phyloP scores from a whole-genome alignment of 108 stramenopile genomes.

The Nitzschia sp. region DNA sequence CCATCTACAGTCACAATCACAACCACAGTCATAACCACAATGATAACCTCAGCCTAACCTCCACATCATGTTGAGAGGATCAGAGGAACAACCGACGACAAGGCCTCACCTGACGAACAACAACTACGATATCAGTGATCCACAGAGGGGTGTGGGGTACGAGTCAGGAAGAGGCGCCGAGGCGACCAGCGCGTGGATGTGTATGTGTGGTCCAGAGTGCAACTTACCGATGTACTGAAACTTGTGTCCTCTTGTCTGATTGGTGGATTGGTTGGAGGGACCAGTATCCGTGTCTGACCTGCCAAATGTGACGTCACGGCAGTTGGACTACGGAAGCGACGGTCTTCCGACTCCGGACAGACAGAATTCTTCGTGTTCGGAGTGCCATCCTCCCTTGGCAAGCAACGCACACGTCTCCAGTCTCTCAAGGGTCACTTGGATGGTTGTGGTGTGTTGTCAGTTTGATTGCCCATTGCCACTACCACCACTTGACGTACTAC shows the following conservation, averaged over 20 bases:
- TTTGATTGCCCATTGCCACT: no score
- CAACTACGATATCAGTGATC: neutral
- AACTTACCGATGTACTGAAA: conserved; percentile 27
- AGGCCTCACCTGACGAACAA: conserved; percentile 19
- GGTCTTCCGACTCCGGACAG: conserved; percentile 1
- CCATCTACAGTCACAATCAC: no score
- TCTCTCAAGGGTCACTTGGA: no score
- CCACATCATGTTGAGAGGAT: no score
- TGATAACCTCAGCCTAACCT: no score
- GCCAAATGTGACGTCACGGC: neutral
- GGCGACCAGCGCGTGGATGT: neutral
- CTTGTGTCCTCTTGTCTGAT: conserved; percentile 5
- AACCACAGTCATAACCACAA: no score
- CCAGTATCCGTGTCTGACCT: conserved; percentile 5
- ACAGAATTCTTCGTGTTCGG: neutral
- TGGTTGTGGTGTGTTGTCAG: no score
- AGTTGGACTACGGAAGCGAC: no score
- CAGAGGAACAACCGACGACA: no score
- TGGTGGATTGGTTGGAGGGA: conserved; percentile 1
- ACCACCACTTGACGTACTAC: no score
- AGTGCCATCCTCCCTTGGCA: neutral
- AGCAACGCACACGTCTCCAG: no score
- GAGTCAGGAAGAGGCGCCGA: neutral
- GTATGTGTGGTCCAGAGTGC: conserved; percentile 1
- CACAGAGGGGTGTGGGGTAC: no score